A percentile compares a stretch with the other conserved stretches of the same genome.
Conservation (phyloP, 371 early-diverging fungal species). For the Mucor ambiguus region DNA sequence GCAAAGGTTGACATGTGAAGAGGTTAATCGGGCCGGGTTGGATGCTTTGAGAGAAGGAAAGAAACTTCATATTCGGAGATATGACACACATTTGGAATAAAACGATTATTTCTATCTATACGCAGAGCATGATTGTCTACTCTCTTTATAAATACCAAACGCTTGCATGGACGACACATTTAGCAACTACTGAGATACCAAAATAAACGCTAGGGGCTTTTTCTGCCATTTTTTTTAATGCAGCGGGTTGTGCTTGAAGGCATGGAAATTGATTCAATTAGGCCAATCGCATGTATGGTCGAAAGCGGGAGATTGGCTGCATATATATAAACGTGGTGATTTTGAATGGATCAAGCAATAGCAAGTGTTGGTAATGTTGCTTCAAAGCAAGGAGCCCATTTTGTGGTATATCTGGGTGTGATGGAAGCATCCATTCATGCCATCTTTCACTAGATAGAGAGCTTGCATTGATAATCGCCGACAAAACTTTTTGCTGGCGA, state of each 20-base stretch:
- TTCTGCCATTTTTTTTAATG: neutral
- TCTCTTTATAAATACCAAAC: neutral
- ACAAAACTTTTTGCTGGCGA: neutral
- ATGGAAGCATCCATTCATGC: neutral
- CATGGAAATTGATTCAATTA: neutral
- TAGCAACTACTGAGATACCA: neutral
- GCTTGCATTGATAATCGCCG: neutral
- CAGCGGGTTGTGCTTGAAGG: neutral
- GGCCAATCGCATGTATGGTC: neutral
- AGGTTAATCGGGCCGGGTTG: neutral
- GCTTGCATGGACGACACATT: neutral
- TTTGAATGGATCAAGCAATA: neutral
- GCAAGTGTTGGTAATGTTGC: neutral
- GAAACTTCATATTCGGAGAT: neutral
- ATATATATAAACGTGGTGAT: neutral
- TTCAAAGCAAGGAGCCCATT: neutral
- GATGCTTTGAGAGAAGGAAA: neutral
- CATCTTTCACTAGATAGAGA: neutral
- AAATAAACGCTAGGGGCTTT: neutral
- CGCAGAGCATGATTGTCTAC: neutral
- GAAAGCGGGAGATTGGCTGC: neutral
- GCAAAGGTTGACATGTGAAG: neutral
- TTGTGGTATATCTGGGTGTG: neutral
- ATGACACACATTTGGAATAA: neutral
- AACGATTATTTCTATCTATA: neutral